These are phyloP conservation scores for Sphaceloma murrayae DNA, from an alignment of 2,329 filamentous ascomycete genomes.

Conservation along the genomic window DNA sequence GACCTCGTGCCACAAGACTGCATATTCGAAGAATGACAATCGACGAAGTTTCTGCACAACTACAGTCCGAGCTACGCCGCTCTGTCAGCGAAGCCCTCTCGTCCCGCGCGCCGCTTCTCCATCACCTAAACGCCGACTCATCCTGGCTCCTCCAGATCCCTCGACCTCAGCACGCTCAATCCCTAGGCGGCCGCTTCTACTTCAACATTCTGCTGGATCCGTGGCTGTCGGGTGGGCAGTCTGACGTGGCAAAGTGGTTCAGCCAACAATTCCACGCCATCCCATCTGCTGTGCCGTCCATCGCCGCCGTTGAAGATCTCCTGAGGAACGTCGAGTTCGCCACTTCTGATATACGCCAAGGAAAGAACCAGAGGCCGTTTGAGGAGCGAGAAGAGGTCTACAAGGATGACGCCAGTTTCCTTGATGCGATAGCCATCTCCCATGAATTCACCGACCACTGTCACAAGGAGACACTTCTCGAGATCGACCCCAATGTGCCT, in stretches of 20 bases:
- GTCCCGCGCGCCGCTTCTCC: constrained; percentile 45
- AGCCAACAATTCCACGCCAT: constrained; percentile 54
- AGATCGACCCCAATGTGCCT: constrained; percentile 45
- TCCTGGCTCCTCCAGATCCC: constrained; percentile 59
- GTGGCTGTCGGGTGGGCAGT: constrained; percentile 54
- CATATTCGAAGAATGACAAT: constrained; percentile 21
- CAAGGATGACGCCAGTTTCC: constrained; percentile 29
- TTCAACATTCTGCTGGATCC: constrained; percentile 59
- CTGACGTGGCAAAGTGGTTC: constrained; percentile 55
- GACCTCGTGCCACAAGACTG: constrained; percentile 21
- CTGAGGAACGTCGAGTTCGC: constrained; percentile 42
- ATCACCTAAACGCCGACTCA: constrained; percentile 58
- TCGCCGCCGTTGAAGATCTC: constrained; percentile 46
- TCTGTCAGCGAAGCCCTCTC: constrained; percentile 33
- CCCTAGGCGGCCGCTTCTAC: constrained; percentile 40
- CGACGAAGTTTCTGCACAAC: constrained; percentile 31
- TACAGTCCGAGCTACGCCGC: constrained; percentile 36
- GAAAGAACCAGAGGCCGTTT: constrained; percentile 18
- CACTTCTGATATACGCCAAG: constrained; percentile 22
- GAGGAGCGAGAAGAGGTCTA: constrained; percentile 11
- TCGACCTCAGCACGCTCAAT: constrained; percentile 38
- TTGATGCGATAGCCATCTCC: constrained; percentile 51
- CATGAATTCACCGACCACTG: constrained; percentile 64
- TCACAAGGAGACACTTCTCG: constrained; percentile 50
- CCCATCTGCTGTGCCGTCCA: constrained; percentile 44